Base-by-base conservation (phyloP, 768 basidiomycete species). In the Leccinum olivaceopallidum region DNA sequence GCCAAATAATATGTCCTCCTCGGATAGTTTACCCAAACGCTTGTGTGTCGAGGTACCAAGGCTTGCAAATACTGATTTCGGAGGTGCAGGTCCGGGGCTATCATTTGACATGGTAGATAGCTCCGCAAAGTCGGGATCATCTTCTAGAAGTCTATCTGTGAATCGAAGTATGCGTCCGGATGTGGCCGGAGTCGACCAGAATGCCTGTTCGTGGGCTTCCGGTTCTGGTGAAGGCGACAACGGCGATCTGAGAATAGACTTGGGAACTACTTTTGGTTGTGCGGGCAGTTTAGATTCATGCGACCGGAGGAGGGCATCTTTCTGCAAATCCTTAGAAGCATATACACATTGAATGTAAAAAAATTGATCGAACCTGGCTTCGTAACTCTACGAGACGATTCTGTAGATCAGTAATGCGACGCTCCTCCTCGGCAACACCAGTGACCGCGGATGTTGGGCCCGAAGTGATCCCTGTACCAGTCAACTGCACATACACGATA, bases 171-270 rank as follows among this genome's bases (percentile, higher is more conserved):
- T 83, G 42, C 86, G 85, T 14, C 80, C 81, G 4, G 73, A 67
- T 3, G 80, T 80, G 37, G 73, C 76, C 7, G 87, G 85, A 1
- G 87, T 86, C 32, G 79, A 81, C 86, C 87, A 89, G 67, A 88
- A 86, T 47, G 77, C 78, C 39, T 85, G 81, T 68, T 88, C 87
- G 28, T 81, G 76, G 10, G 60, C 77, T 67, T 73, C 77, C 53
- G 66, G 66, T 53, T 67, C 63, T 55, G 63, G 67, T 51, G 67
- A 61, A 52, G 62, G 69, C 24, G 67, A 59, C n/a, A 61, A 18
- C 32, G 61, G 56, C 20, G 49, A 60, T 67, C 66, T 68, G 6
- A 49, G 28, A 48, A 56, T 37, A 28, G 56, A 56, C 36, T 65
- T 66, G 18, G 63, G 14, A 37, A 42, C 14, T 32, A 52, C 18